phyloP scores from a whole-genome alignment of 1,139 yeast species.

The Diutina scorzettiae region DNA sequence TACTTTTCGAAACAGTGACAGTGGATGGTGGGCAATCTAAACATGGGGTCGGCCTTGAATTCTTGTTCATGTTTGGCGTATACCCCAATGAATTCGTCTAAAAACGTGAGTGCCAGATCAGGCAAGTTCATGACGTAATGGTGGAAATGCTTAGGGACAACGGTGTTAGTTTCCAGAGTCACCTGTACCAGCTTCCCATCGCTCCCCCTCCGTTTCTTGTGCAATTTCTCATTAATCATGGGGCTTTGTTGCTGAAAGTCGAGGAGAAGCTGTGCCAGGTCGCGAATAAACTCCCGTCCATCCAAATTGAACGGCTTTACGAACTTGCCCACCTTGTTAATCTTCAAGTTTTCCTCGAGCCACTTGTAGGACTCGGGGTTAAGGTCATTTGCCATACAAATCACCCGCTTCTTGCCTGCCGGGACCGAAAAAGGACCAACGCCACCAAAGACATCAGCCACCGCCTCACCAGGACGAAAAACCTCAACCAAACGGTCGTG shows the following conservation, averaged over 20 bases:
- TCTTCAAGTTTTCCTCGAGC: slow-evolving; percentile 47
- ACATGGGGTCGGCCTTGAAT: slow-evolving; percentile 26
- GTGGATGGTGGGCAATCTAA: slow-evolving; percentile 62
- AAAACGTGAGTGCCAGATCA: slow-evolving; percentile 80
- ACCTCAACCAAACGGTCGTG: slow-evolving; percentile 65
- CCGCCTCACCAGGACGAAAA: slow-evolving; percentile 57
- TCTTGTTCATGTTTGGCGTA: slow-evolving; percentile 31
- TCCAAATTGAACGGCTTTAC: slow-evolving; percentile 63
- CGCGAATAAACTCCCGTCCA: slow-evolving; percentile 67
- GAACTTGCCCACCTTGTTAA: slow-evolving; percentile 51
- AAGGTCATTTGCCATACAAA: slow-evolving; percentile 85
- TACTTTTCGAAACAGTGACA: slow-evolving; percentile 91
- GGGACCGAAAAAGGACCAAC: slow-evolving; percentile 98
- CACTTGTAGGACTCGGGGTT: slow-evolving; percentile 78
- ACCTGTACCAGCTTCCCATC: slow-evolving; percentile 12
- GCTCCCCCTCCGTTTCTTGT: slow-evolving; percentile 23
- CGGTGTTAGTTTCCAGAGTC: slow-evolving; percentile 16
- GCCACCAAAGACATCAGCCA: slow-evolving; percentile 96
- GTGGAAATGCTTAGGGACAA: slow-evolving; percentile 47
- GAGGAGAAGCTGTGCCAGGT: slow-evolving; percentile 42
- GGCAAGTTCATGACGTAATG: slow-evolving; percentile 96
- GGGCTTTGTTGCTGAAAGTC: slow-evolving; percentile 20
- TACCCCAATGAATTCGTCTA: slow-evolving; percentile 65
- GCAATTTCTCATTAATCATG: slow-evolving; percentile 17
- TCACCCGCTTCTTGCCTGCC: slow-evolving; percentile 72